These are phyloP conservation scores for Pterocarpus santalinus DNA, from an alignment of 306 rosid genomes.

Conservation along the genomic window DNA sequence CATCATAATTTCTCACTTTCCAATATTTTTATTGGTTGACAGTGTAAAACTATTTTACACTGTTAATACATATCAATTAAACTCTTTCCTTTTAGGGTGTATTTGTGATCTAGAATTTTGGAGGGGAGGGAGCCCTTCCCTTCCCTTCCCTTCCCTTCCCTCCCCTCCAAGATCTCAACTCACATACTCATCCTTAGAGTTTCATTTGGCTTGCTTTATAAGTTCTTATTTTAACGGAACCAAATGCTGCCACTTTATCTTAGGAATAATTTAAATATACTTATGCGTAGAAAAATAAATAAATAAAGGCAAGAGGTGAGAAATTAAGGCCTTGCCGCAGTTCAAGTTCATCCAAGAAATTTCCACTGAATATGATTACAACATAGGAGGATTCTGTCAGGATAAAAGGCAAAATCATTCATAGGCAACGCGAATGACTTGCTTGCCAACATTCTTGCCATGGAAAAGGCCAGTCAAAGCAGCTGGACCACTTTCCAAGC, in stretches of 20 bases:
- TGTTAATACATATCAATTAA: too few species aligned
- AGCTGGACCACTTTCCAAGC: constrained; percentile 55
- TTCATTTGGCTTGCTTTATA: background rate
- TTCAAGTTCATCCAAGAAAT: background rate
- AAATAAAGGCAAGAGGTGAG: background rate
- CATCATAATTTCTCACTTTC: too few species aligned
- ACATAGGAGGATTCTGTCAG: background rate
- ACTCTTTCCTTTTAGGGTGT: too few species aligned
- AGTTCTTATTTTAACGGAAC: constrained; percentile 6
- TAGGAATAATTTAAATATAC: background rate
- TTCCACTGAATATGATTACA: background rate
- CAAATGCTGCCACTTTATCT: background rate
- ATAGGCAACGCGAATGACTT: constrained; percentile 53
- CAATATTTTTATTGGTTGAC: too few species aligned
- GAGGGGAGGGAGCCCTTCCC: too few species aligned
- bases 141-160: too few species aligned
- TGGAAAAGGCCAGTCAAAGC: constrained; percentile 53
- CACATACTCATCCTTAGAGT: background rate
- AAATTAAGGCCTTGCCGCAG: background rate
- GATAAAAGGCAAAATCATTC: constrained; percentile 23
- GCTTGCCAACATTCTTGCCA: constrained; percentile 57
- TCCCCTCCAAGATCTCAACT: too few species aligned
- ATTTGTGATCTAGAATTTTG: too few species aligned
- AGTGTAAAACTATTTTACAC: too few species aligned
- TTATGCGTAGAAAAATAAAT: background rate